A percentile compares a stretch with the other conserved stretches of the same genome.
phyloP scores from a whole-genome alignment of 176 grass and related monocot species.

The Phyllostachys edulis region DNA sequence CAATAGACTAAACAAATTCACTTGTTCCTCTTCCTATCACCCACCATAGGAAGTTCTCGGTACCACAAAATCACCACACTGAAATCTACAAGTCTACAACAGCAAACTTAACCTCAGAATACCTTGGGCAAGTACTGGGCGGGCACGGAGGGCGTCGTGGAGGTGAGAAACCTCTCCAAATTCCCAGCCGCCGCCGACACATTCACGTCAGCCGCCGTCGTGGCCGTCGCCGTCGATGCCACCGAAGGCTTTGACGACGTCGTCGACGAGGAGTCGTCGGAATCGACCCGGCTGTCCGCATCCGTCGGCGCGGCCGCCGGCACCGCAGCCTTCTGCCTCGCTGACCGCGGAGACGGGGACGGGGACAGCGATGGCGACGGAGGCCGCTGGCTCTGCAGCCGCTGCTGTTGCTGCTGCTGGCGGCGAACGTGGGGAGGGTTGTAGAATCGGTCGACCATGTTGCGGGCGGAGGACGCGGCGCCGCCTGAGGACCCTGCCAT shows the following conservation, averaged over 20 bases:
- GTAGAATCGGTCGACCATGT: constrained; percentile 58
- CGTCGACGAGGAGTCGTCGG: constrained; percentile 66
- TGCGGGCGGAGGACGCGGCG: constrained; percentile 51
- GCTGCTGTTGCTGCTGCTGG: constrained; percentile 53
- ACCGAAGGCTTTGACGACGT: constrained; percentile 55
- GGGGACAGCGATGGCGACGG: constrained; percentile 36
- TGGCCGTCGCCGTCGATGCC: constrained; percentile 29
- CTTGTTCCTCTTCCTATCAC: too few relatives aligned
- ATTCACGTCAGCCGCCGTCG: constrained; percentile 5
- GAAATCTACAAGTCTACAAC: not conserved
- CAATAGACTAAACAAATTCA: not conserved
- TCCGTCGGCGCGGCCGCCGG: constrained; percentile 22
- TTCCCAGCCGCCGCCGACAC: constrained; percentile 39
- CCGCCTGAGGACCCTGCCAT: constrained; percentile 56
- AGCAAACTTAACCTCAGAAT: not conserved
- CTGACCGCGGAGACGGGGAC: constrained; percentile 39
- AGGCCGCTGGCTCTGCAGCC: constrained; percentile 46
- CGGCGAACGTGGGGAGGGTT: constrained; percentile 56
- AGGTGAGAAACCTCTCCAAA: constrained; percentile 74
- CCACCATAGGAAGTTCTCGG: not conserved
- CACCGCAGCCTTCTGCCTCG: constrained; percentile 29
- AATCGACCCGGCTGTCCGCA: constrained; percentile 46
- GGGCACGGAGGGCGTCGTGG: constrained; percentile 68
- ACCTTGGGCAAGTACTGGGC: constrained; percentile 63
- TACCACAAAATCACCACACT: not conserved